Conservation (phyloP, 202 grass and related monocot species). For the Panicum hallii region DNA sequence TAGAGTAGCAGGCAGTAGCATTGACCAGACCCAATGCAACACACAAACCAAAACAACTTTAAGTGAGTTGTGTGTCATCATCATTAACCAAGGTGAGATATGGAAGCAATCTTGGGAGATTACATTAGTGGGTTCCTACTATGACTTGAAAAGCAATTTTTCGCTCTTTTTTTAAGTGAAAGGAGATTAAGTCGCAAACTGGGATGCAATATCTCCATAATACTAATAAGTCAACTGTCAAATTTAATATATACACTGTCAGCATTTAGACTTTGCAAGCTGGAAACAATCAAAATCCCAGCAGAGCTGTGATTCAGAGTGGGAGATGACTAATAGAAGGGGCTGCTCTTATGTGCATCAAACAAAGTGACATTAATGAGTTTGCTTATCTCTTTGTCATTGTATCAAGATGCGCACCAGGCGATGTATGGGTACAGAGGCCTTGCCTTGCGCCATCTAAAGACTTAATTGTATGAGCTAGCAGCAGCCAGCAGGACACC, state of each 20-base stretch:
- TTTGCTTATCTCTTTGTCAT: constrained; percentile 63
- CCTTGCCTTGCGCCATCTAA: constrained; percentile 46
- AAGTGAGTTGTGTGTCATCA: constrained; percentile 66
- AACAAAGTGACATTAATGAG: constrained; percentile 80
- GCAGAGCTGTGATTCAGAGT: constrained; percentile 48
- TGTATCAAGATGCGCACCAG: constrained; percentile 56
- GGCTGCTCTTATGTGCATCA: constrained; percentile 65
- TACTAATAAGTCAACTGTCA: constrained; percentile 68
- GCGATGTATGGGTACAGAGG: constrained; percentile 46
- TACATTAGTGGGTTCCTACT: constrained; percentile 42
- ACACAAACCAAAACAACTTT: constrained; percentile 69
- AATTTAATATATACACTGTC: constrained; percentile 64
- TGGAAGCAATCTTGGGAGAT: constrained; percentile 58
- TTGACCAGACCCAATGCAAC: constrained; percentile 60
- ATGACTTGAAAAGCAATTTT: constrained; percentile 47
- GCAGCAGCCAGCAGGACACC: constrained; percentile 10
- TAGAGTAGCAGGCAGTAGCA: constrained; percentile 45
- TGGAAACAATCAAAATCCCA: constrained; percentile 54
- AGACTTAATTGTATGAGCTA: constrained; percentile 46
- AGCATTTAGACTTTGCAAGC: constrained; percentile 72
- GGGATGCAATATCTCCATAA: constrained; percentile 44
- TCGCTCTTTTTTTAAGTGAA: constrained; percentile 39
- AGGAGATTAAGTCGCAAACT: constrained; percentile 34
- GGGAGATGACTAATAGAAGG: constrained; percentile 46
- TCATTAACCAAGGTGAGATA: constrained; percentile 59